Conservation (phyloP, 495 filamentous ascomycete genomes). For the Choiromyces venosus region DNA sequence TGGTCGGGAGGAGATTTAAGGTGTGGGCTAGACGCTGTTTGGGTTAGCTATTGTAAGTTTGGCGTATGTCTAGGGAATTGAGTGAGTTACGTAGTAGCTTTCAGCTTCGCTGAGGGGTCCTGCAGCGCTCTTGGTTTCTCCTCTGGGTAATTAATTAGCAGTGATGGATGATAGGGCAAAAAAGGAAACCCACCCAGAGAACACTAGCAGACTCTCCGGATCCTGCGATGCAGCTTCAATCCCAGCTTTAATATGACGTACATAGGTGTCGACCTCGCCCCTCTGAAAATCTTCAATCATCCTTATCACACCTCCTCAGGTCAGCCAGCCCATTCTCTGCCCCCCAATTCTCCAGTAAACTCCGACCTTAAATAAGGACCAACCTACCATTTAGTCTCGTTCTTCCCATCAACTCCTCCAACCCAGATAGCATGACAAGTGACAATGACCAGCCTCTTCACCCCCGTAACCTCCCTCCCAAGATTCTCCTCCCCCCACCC, state of each 20-base stretch:
- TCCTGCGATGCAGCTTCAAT: slow-evolving; percentile 45
- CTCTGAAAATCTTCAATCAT: slow-evolving; percentile 56
- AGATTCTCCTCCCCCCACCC: slow-evolving; percentile 13
- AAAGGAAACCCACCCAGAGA: slow-evolving; percentile 59
- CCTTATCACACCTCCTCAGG: background rate
- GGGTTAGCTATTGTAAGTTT: slow-evolving; percentile 18
- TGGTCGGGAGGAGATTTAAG: slow-evolving; percentile 44
- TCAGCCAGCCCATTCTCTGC: slow-evolving; percentile 3
- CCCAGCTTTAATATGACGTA: slow-evolving; percentile 63
- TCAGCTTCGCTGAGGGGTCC: slow-evolving; percentile 52
- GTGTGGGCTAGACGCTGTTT: slow-evolving; percentile 49
- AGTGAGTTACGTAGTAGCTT: slow-evolving; percentile 54
- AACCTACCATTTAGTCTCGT: slow-evolving; percentile 63
- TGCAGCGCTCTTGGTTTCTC: slow-evolving; percentile 34
- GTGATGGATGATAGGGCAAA: slow-evolving; percentile 3
- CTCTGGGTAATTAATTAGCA: slow-evolving; percentile 16
- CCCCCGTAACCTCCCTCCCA: background rate
- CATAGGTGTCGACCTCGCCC: slow-evolving; percentile 68
- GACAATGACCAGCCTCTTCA: slow-evolving; percentile 57
- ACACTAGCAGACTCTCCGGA: slow-evolving; percentile 51
- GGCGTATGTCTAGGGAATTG: background rate
- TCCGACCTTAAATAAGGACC: background rate
- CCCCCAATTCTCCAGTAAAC: slow-evolving; percentile 6
- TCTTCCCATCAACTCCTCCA: slow-evolving; percentile 56
- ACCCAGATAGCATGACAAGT: slow-evolving; percentile 78